Base-by-base conservation (phyloP, 257 asterid species). In the Ilex asprella region DNA sequence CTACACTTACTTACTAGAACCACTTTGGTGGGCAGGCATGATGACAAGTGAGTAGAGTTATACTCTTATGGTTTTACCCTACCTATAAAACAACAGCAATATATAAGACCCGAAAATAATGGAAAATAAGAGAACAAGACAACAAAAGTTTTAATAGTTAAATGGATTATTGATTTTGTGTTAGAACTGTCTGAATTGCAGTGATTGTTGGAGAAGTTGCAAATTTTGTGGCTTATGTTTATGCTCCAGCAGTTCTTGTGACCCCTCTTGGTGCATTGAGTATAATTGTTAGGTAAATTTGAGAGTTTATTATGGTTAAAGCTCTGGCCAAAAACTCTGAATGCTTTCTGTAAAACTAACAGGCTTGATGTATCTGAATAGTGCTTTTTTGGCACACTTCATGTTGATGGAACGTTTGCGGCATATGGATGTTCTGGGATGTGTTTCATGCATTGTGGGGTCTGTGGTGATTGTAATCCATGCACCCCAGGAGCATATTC, bases 21-120 rank as follows among this genome's bases (percentile, higher is more conserved):
- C 97, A 43, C 95, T 90, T 67, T 90, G 97, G 96, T 90, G 97
- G 97, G 84, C 86, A 2, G 97, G 97, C 77, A 85, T 90, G 97
- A 79, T 79, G 62, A 81, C 87, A 27, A 90, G 97, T 90, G 67
- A 78, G 95, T 82, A 59, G 31, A 44, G n/a, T 10, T 6, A 6
- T 50, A 0, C 55, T 6, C 6, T 14, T n/a, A 14, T n/a, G 41
- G 51, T n/a, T 59, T 9, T 35, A 1, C 31, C 63, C 31, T 16
- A 8, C 30, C 43, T 55, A 50, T 6, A 50, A 50, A 6, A 50
- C 47, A 7, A 41, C 47, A 7, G 47, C 47, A 41, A 41, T 6
- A 41, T 41, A 41, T 41, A 41, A 7, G 12, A 46, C 13, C 52
- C n/a, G 4, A 46, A 10, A 10, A 14, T 6, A 10, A 10, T 6